Evolutionary conservation across 164 flowering plant genomes (phyloP), one percentile per base, ranked within the genome.

Genomic region (Sedum album): DNA sequence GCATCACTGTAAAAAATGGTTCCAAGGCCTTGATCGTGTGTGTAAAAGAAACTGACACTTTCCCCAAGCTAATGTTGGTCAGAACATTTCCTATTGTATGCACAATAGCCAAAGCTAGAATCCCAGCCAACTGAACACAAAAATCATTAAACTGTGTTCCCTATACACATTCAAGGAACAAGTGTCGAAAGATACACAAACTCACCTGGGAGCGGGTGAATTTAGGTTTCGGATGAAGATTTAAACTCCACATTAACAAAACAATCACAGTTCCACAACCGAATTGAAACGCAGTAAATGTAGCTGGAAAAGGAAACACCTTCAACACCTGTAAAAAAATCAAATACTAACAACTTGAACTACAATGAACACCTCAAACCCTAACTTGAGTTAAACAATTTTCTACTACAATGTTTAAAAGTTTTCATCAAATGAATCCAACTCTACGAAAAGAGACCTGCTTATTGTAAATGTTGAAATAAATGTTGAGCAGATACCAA

Each of bases 21-120:
- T 85, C 89, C 83, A 82, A 76, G 20, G 89, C 76, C 77, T 82
- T 85, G 66, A 85, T 80, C 46, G 89, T 85, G 77, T 85, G 87
- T 39, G 87, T 85, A 74, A 85, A 85, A 2, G 87, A 83, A 72
- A 83, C 84, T 35, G 80, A 76, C 39, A 85, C 89, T 66, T 67
- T 82, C 36, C 85, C 85, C 63, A 85, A 73, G 70, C 87, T 82
- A 18, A 83, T 55, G 68, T 80, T 83, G 26, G 89, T 83, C 62
- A 85, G 53, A 36, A 83, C 74, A 66, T 85, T 85, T 25, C 89
- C 87, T 68, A 79, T 20, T 5, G 89, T 76, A 78, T 85, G 87
- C n/a, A 69, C 77, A 53, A 79, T 66, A 30, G 85, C 84, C 68
- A 85, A 73, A 18, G 76, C 76, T 6, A 82, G n/a, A 68, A 85